Percentiles rank a stretch among this genome's conserved stretches.
Evolutionary conservation across 225 moss, liverwort and hornwort genomes (phyloP).

Genomic region (Marchantia paleacea): DNA sequence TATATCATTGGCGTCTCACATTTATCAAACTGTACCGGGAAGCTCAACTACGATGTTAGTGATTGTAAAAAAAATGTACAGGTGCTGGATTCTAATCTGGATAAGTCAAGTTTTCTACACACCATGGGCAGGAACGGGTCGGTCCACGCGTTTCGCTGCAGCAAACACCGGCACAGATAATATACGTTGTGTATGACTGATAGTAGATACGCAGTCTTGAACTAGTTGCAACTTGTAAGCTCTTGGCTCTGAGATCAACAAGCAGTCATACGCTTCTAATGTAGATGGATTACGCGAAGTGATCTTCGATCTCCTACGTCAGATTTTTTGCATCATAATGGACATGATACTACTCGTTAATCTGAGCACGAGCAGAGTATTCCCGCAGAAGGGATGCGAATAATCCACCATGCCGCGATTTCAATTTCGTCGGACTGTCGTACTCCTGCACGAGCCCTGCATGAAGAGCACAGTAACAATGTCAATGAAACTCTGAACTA

Average conservation of each 20-base stretch:
- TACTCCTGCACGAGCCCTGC: slow-evolving; percentile 44
- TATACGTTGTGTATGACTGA: too few relatives aligned
- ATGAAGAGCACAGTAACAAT: not conserved
- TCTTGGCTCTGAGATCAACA: too few relatives aligned
- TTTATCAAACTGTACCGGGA: not conserved
- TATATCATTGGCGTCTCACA: not conserved
- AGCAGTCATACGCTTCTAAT: not conserved
- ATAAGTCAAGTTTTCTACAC: not conserved
- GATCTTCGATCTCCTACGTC: not conserved
- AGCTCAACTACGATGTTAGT: not conserved
- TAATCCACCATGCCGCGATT: slow-evolving; percentile 29
- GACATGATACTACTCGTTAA: slow-evolving; percentile 13
- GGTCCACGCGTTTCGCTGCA: not conserved
- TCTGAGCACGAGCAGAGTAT: slow-evolving; percentile 48
- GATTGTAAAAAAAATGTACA: not conserved
- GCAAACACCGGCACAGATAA: not conserved
- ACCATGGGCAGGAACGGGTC: not conserved
- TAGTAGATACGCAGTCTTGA: too few relatives aligned
- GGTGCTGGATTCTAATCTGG: not conserved
- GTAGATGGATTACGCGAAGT: not conserved
- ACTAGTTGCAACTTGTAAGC: too few relatives aligned
- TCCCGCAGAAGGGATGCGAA: slow-evolving; percentile 46
- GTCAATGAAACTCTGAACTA: not conserved
- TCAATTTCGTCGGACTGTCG: slow-evolving; percentile 40
- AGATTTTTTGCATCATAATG: not conserved